Percentiles rank a stretch among this genome's conserved stretches.
These are phyloP conservation scores for Sporothrix brasiliensis DNA, from an alignment of 2,329 filamentous ascomycete species.

Conservation along the genomic window DNA sequence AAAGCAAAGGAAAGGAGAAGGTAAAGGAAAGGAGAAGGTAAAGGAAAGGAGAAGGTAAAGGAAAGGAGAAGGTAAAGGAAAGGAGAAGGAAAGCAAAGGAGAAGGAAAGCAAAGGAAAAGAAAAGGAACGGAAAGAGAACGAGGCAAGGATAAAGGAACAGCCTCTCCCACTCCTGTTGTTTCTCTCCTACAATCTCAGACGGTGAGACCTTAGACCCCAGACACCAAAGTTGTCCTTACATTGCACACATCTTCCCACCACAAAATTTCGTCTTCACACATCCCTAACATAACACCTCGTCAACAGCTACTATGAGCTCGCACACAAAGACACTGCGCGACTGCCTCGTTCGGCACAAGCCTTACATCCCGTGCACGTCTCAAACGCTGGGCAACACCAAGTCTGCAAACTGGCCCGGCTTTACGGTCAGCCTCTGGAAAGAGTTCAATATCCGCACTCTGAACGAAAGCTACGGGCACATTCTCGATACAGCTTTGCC, in stretches of 20 bases:
- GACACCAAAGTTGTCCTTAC: too few relatives aligned
- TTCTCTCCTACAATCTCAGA: too few relatives aligned
- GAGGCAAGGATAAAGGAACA: too few relatives aligned
- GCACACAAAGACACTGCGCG: not conserved
- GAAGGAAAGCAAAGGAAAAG: not conserved
- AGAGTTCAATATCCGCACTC: not conserved
- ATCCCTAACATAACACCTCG: too few relatives aligned
- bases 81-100: too few relatives aligned
- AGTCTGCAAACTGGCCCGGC: not conserved
- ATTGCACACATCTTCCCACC: too few relatives aligned
- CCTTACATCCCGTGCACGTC: not conserved
- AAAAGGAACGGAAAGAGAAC: not conserved
- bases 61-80: not conserved
- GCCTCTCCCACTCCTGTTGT: too few relatives aligned
- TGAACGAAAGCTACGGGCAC: conserved; percentile 15
- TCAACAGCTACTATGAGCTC: too few relatives aligned
- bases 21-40: not conserved
- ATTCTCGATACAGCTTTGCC: not conserved
- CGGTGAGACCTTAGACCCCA: too few relatives aligned
- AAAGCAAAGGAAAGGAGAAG: not conserved
- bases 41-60: not conserved
- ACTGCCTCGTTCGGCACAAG: not conserved
- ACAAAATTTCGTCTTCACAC: too few relatives aligned
- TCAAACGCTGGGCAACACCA: not conserved
- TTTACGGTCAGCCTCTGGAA: not conserved